Evolutionary conservation across 257 asterid genomes (phyloP), one percentile per base, ranked within the genome.

Genomic region (Datura wrightii): DNA sequence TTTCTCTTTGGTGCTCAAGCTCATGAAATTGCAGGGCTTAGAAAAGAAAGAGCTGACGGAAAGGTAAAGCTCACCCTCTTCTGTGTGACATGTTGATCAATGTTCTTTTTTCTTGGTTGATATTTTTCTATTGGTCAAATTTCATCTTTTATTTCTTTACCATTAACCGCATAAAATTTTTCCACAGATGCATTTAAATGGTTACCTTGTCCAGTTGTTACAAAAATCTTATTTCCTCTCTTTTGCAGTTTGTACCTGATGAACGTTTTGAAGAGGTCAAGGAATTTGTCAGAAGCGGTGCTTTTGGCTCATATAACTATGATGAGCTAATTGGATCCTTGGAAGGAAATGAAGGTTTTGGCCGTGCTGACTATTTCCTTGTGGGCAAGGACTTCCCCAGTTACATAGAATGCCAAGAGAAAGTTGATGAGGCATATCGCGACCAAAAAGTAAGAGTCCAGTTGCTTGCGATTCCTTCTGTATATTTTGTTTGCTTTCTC

Each of bases 1-100:
- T 94, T 94, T 91, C 93, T 94, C 80, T 94, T 94, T 60, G 98
- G 97, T n/a, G 97, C 98, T 84, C 82, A 89, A 85, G 98, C 98
- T 88, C 95, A 90, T 50, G 97, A 94, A 87, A 92, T 94, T 85
- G 92, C 94, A 46, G 90, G 87, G 41, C 97, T 94, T 84, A 85
- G 98, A 56, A 88, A 91, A 88, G 97, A 93, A 87, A 91, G 97
- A 90, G 94, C 97, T 15, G 96, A 88, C 83, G 97, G 98, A 88
- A 89, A 92, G 97, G 97, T 92, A 89, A 41, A 10, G 18, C 59
- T 62, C 60, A 37, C 58, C 83, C 14, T 69, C 58, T 52, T 70
- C 44, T 62, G 58, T 62, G 34, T 63, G 71, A 34, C 50, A 14
- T 60, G 50, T 34, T 72, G 82, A 19, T 80, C 65, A 53, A 83